A percentile compares a stretch with the other conserved stretches of the same genome.
Evolutionary conservation across 1,139 yeast species (phyloP).

Genomic region (Geotrichum siamense): DNA sequence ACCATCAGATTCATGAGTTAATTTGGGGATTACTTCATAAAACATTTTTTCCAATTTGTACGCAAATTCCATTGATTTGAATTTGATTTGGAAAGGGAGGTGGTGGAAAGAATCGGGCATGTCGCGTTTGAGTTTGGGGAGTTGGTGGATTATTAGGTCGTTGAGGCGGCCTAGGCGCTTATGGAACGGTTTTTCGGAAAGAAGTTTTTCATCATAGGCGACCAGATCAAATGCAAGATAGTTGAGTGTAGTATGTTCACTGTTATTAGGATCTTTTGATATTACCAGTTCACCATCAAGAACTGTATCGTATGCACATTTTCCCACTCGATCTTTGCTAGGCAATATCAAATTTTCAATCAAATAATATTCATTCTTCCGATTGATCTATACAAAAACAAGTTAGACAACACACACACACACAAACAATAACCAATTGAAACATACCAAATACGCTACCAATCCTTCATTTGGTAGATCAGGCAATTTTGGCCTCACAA

Average conservation of each 20-base stretch:
- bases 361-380: constrained; percentile 80
- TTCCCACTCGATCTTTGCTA: constrained; percentile 43
- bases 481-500: no score
- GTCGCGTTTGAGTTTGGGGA: no score
- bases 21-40: constrained; percentile 38
- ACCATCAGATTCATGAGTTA: constrained; percentile 91
- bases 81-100: constrained; percentile 40
- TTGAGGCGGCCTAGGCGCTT: no score
- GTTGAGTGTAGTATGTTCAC: constrained; percentile 52
- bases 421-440: no score
- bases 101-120: constrained; percentile 63
- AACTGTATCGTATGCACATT: constrained; percentile 77
- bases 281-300: constrained; percentile 87
- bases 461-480: no score
- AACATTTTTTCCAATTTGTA: constrained; percentile 61
- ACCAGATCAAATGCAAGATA: constrained; percentile 88
- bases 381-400: constrained; percentile 43
- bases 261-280: constrained; percentile 41
- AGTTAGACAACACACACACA: no score
- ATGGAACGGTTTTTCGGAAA: constrained; percentile 58
- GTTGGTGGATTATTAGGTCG: no score
- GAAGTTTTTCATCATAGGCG: constrained; percentile 66
- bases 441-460: no score
- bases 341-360: constrained; percentile 87
- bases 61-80: constrained; percentile 81